phyloP scores from a whole-genome alignment of 495 filamentous ascomycete genomes.

The Hypoxylon lienhwacheense region DNA sequence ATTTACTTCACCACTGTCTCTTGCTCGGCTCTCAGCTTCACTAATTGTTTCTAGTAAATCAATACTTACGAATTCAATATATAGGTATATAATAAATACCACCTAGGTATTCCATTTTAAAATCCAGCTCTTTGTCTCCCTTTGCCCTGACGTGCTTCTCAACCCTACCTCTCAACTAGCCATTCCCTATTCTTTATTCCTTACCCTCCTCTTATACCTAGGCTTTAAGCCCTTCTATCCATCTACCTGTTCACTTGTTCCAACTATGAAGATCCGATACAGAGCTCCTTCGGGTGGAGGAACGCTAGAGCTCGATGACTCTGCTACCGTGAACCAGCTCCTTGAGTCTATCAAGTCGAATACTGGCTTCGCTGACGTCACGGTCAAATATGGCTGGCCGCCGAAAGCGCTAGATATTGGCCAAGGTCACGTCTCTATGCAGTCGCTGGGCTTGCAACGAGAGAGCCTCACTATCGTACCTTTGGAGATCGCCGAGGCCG shows the following conservation, averaged over 20 bases:
- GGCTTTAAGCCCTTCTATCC: neutral
- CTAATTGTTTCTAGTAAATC: slow-evolving; percentile 5
- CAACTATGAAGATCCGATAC: slow-evolving; percentile 43
- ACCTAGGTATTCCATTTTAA: no score
- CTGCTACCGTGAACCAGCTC: slow-evolving; percentile 67
- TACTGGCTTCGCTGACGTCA: slow-evolving; percentile 53
- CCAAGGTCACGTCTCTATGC: slow-evolving; percentile 36
- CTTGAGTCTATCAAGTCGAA: slow-evolving; percentile 43
- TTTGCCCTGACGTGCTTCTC: slow-evolving; percentile 1
- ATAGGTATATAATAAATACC: neutral
- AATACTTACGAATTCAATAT: neutral
- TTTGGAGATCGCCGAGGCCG: slow-evolving; percentile 38
- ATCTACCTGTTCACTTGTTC: neutral
- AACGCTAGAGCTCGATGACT: slow-evolving; percentile 64
- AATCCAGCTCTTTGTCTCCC: neutral
- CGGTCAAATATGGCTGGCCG: slow-evolving; percentile 88
- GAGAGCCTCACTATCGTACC: slow-evolving; percentile 76
- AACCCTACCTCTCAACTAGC: neutral
- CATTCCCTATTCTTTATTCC: neutral
- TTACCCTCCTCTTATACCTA: neutral
- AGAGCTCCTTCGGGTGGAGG: slow-evolving; percentile 44
- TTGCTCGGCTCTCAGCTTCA: neutral
- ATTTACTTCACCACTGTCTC: no score
- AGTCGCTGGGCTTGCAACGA: slow-evolving; percentile 69
- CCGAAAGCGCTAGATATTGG: slow-evolving; percentile 67